phyloP scores from a whole-genome alignment of 345 rosid species.

The Eucalyptus caleyi region DNA sequence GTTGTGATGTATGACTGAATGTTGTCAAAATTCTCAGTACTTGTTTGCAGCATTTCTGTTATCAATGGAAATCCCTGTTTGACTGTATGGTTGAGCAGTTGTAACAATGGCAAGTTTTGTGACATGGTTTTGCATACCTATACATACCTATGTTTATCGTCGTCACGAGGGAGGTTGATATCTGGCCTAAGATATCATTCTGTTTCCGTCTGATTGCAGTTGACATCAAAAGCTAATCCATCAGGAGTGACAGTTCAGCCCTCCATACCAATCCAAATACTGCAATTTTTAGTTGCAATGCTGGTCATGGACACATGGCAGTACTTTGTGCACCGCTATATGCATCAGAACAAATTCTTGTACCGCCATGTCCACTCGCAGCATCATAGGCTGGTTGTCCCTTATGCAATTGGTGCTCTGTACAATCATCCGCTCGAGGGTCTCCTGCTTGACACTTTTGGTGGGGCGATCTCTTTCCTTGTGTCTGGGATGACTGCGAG shows the following conservation, averaged over 20 bases:
- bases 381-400: constrained; percentile 59
- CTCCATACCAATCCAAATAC: constrained; percentile 21
- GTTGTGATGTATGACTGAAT: background rate
- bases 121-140: background rate
- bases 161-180: background rate
- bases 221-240: constrained; percentile 32
- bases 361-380: constrained; percentile 64
- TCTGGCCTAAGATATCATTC: background rate
- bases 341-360: constrained; percentile 65
- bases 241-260: constrained; percentile 36
- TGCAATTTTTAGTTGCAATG: constrained; percentile 49
- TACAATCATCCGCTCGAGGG: constrained; percentile 64
- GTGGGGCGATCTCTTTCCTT: constrained; percentile 59
- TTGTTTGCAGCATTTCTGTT: background rate
- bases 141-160: background rate
- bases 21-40: background rate
- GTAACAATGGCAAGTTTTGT: background rate
- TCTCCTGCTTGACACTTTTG: constrained; percentile 57
- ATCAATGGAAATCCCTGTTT: background rate
- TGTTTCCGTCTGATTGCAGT: constrained; percentile 10
- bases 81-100: background rate
- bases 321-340: constrained; percentile 56
- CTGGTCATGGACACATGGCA: constrained; percentile 66
- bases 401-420: constrained; percentile 66
- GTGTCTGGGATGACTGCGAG: constrained; percentile 70